These are phyloP conservation scores for Filobasidium uniguttulatum DNA, from an alignment of 1,284 basidiomycete genomes.

Conservation along the genomic window DNA sequence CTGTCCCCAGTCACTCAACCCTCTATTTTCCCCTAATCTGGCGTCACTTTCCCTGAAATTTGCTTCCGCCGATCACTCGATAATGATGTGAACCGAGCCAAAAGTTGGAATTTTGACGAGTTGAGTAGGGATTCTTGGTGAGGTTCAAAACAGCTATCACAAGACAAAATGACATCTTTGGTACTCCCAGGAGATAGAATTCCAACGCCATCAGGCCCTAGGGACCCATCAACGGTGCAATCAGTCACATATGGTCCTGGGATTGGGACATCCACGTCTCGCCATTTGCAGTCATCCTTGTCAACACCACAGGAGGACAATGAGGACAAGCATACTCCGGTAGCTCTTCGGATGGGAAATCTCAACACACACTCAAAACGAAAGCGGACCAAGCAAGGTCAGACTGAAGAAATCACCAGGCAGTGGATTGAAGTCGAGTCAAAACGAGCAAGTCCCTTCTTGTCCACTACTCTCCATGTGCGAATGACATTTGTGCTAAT, in stretches of 20 bases:
- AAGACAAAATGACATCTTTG: slow-evolving; percentile 16
- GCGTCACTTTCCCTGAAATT: too few species aligned
- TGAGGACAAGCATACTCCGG: slow-evolving; percentile 10
- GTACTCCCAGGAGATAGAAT: slow-evolving; percentile 33
- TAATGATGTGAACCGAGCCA: not conserved
- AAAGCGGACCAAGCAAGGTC: slow-evolving; percentile 15
- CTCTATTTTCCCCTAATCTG: too few species aligned
- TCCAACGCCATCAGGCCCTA: slow-evolving; percentile 20
- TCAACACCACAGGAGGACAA: too few species aligned
- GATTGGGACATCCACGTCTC: slow-evolving; percentile 10
- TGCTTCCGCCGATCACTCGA: not conserved
- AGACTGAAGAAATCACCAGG: slow-evolving; percentile 5
- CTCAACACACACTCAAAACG: slow-evolving; percentile 18
- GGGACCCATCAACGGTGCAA: not conserved
- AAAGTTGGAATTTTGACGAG: not conserved
- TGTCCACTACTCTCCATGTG: not conserved
- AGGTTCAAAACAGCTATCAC: not conserved
- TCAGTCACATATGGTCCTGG: slow-evolving; percentile 18
- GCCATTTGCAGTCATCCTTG: too few species aligned
- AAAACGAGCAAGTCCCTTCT: slow-evolving; percentile 24
- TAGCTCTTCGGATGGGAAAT: slow-evolving; percentile 29
- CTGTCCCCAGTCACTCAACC: too few species aligned
- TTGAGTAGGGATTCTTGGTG: not conserved
- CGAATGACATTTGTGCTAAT: not conserved
- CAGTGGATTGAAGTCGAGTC: slow-evolving; percentile 32